Percentiles rank a stretch among this genome's conserved stretches.
These are phyloP conservation scores for Chaetothyriales sp. DNA, from an alignment of 2,329 filamentous ascomycete genomes.

Conservation along the genomic window DNA sequence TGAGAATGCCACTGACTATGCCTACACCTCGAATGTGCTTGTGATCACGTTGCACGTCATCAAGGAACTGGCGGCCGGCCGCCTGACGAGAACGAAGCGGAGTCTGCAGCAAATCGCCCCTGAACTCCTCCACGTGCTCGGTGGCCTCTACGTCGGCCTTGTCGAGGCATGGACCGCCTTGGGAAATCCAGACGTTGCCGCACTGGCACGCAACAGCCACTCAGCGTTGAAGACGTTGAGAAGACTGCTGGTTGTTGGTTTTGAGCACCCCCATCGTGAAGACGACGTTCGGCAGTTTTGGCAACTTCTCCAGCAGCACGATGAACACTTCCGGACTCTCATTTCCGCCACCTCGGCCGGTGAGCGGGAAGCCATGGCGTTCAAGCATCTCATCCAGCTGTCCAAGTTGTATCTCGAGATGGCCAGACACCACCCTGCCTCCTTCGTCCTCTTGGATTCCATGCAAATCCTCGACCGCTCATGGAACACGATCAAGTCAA, in stretches of 20 bases:
- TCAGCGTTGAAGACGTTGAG: conserved; percentile 62
- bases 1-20: conserved; percentile 3
- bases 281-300: conserved; percentile 66
- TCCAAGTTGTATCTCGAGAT: conserved; percentile 85
- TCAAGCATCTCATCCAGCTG: conserved; percentile 78
- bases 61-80: conserved; percentile 76
- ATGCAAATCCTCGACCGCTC: conserved; percentile 66
- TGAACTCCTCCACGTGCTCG: conserved; percentile 69
- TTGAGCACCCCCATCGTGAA: conserved; percentile 70
- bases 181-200: conserved; percentile 19
- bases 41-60: conserved; percentile 58
- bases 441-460: conserved; percentile 69
- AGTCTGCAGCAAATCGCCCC: conserved; percentile 66
- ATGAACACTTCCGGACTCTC: conserved; percentile 59
- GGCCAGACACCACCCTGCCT: conserved; percentile 62
- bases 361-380: conserved; percentile 50
- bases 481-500: conserved; percentile 58
- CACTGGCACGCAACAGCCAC: conserved; percentile 54
- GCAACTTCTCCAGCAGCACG: conserved; percentile 61
- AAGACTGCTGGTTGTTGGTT: conserved; percentile 65
- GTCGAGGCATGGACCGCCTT: conserved; percentile 55
- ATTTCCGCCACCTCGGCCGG: conserved; percentile 39
- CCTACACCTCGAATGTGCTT: conserved; percentile 15
- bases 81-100: conserved; percentile 59
- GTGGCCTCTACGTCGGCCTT: conserved; percentile 63